Evolutionary conservation across 345 rosid genomes (phyloP), one percentile per base, ranked within the genome.

Genomic region (Gossypium stocksii): DNA sequence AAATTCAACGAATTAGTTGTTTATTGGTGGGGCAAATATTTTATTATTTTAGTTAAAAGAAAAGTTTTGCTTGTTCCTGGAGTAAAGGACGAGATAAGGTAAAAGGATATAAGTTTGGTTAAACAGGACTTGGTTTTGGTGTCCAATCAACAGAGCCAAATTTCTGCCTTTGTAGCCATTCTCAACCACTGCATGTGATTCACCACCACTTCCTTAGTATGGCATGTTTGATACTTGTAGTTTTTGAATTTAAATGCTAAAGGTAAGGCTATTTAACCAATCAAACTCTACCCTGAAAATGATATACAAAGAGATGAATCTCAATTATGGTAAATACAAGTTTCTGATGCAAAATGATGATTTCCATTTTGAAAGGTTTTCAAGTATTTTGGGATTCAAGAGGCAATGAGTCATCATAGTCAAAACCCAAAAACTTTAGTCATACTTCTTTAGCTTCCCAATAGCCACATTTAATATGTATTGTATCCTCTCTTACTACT

Each of bases 121-220:
- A 49, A 49, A 58, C 34, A 22, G 29, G 62, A 20, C 25, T 57
- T 57, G 11, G 2, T 22, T 20, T 57, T 57, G 7, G 29, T 20
- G 27, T 58, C 62, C 62, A 58, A 58, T 58, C 29, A 58, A 17
- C 8, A 9, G 43, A 23, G 6, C 71, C 56, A 66, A 22, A 22
- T 66, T 22, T 46, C 56, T 46, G 41, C 7, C 2, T 14, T 12
- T 19, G 19, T 34, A 38, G 25, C 69, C 25, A 41, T 16, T 63
- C 25, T 48, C 49, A 23, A 46, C 71, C 44, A 69, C 15, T 25
- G 58, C 58, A 49, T 48, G 72, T 25, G 58, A 68, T 68, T 68
- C 43, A 14, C 19, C 1, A 7, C 71, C 53, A 9, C 19, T 4
- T 65, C 12, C 29, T 20, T 43, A 1, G 3, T 41, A 63, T 17